phyloP scores from a whole-genome alignment of 1,139 yeast species.

The Protomyces macrosporus region DNA sequence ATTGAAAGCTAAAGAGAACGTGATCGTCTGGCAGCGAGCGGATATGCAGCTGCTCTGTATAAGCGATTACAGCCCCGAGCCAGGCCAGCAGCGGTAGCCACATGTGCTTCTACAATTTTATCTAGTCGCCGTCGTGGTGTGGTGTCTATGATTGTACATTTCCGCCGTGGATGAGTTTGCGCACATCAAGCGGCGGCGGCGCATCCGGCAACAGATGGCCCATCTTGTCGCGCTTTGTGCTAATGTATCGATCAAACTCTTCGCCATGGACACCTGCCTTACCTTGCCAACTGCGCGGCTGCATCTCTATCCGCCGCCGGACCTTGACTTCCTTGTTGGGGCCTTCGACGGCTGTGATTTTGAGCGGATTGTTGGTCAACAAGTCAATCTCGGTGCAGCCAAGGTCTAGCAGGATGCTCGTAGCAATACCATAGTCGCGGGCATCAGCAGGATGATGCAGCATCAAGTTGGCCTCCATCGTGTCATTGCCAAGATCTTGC shows the following conservation, averaged over 20 bases:
- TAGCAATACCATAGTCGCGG: constrained; percentile 85
- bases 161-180: not conserved
- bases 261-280: constrained; percentile 56
- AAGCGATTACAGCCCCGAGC: not conserved
- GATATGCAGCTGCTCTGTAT: not conserved
- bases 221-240: constrained; percentile 88
- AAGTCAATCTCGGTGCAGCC: constrained; percentile 68
- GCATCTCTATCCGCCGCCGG: constrained; percentile 88
- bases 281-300: constrained; percentile 84
- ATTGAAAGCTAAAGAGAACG: not conserved
- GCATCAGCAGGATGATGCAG: constrained; percentile 97
- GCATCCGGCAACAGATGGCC: constrained; percentile 62
- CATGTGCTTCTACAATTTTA: not conserved
- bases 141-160: not conserved
- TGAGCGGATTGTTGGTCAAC: constrained; percentile 93
- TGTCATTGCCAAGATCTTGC: constrained; percentile 97
- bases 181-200: constrained; percentile 39
- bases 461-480: constrained; percentile 90
- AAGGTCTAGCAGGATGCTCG: constrained; percentile 81
- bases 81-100: not conserved
- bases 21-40: not conserved
- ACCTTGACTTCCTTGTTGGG: constrained; percentile 64
- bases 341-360: constrained; percentile 90
- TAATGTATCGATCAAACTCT: constrained; percentile 86
- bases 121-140: not conserved